phyloP scores from a whole-genome alignment of 345 rosid species.

The Bruguiera gymnorhiza region DNA sequence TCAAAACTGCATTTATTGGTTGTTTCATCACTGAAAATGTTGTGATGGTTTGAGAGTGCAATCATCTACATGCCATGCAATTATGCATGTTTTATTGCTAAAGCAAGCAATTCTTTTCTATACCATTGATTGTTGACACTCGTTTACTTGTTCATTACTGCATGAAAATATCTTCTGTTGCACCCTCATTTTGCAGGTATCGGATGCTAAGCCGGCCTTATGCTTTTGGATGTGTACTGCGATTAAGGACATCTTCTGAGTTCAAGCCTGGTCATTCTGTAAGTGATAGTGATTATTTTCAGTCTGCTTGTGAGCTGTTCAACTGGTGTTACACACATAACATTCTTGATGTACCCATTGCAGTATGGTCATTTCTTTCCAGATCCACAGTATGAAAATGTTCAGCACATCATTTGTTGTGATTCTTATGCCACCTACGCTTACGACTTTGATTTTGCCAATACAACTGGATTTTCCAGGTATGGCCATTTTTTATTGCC shows the following conservation, averaged over 20 bases:
- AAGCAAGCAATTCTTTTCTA: not conserved
- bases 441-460: conserved; percentile 88
- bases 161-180: not conserved
- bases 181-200: conserved; percentile 48
- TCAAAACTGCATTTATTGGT: not conserved
- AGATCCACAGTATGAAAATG: conserved; percentile 96
- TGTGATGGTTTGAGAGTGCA: not conserved
- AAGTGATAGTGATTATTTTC: conserved; percentile 29
- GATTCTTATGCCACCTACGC: conserved; percentile 95
- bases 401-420: conserved; percentile 94
- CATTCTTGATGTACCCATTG: conserved; percentile 27
- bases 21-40: not conserved
- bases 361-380: conserved; percentile 99
- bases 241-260: conserved; percentile 92
- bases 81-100: not conserved
- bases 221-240: conserved; percentile 89
- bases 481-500: conserved; percentile 14
- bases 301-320: not conserved
- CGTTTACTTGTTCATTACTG: not conserved
- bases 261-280: conserved; percentile 85
- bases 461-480: conserved; percentile 84
- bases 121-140: not conserved
- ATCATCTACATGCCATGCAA: not conserved
- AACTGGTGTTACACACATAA: conserved; percentile 12
- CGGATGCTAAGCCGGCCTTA: conserved; percentile 91